These are phyloP conservation scores for Ustilago tritici DNA, from an alignment of 1,284 basidiomycete species.

Conservation along the genomic window DNA sequence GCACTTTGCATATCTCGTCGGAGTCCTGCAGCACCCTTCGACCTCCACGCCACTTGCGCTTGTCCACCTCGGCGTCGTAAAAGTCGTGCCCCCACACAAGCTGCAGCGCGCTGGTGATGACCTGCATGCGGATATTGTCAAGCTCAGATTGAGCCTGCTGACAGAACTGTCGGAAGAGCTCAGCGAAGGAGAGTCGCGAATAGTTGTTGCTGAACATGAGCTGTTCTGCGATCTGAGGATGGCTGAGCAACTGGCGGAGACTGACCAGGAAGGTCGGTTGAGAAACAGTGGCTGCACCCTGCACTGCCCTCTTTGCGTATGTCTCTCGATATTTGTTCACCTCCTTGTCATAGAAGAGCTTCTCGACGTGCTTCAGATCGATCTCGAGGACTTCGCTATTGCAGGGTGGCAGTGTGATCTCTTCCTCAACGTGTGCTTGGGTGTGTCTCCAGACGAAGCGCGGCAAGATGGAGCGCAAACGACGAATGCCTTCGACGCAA, in stretches of 20 bases:
- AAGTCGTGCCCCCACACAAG: conserved; percentile 53
- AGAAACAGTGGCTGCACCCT: conserved; percentile 19
- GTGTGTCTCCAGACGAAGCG: conserved; percentile 57
- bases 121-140: conserved; percentile 35
- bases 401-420: conserved; percentile 47
- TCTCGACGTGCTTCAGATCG: conserved; percentile 47
- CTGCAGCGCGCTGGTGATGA: conserved; percentile 31
- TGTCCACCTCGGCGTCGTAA: conserved; percentile 35
- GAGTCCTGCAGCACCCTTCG: conserved; percentile 14
- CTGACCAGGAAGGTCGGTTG: conserved; percentile 43
- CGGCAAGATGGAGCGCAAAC: conserved; percentile 40
- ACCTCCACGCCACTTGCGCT: conserved; percentile 39
- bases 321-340: conserved; percentile 33
- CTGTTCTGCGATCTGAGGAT: conserved; percentile 53
- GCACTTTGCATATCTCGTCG: conserved; percentile 19
- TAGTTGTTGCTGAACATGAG: conserved; percentile 41
- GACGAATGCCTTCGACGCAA: conserved; percentile 46
- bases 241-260: conserved; percentile 53
- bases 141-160: conserved; percentile 40
- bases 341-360: conserved; percentile 57
- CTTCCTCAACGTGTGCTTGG: conserved; percentile 49
- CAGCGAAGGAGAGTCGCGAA: conserved; percentile 44
- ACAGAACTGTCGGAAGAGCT: conserved; percentile 46
- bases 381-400: conserved; percentile 45
- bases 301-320: conserved; percentile 27